phyloP scores from a whole-genome alignment of 192 early-diverging fungal species.

The Physocladia obscura region DNA sequence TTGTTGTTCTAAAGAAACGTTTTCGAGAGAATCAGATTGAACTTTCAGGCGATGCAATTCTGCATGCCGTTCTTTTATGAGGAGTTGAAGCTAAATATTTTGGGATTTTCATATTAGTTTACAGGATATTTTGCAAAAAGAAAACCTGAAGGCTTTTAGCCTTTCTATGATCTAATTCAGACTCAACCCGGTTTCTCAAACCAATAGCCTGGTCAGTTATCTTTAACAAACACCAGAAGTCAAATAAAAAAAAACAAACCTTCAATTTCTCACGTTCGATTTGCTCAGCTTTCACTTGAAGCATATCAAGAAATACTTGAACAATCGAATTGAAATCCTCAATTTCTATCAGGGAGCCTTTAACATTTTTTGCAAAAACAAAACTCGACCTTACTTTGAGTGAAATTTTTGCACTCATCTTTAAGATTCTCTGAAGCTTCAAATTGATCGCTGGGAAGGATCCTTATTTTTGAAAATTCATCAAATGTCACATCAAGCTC shows the following conservation, averaged over 20 bases:
- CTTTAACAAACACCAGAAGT: not conserved
- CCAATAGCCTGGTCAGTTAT: constrained; percentile 45
- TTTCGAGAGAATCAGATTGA: constrained; percentile 43
- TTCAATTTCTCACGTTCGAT: constrained; percentile 56
- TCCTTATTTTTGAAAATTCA: constrained; percentile 59
- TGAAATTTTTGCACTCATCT: constrained; percentile 57
- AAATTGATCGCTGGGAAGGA: constrained; percentile 49
- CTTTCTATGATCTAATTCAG: constrained; percentile 39
- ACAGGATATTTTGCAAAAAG: not conserved
- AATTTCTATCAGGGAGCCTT: constrained; percentile 34
- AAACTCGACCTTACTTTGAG: constrained; percentile 35
- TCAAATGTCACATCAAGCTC: constrained; percentile 42
- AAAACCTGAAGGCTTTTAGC: constrained; percentile 25
- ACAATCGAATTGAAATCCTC: constrained; percentile 48
- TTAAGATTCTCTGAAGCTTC: constrained; percentile 54
- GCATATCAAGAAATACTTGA: constrained; percentile 40
- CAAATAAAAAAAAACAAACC: constrained; percentile 18
- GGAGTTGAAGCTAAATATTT: constrained; percentile 22
- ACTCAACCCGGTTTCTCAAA: constrained; percentile 46
- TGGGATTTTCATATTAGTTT: not conserved
- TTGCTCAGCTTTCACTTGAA: constrained; percentile 49
- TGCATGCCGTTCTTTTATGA: constrained; percentile 44
- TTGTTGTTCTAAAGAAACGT: constrained; percentile 41
- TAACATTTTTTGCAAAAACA: constrained; percentile 4
- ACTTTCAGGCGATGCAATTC: constrained; percentile 43